These are phyloP conservation scores for Metarhizium brunneum DNA, from an alignment of 2,329 filamentous ascomycete species.

Conservation along the genomic window DNA sequence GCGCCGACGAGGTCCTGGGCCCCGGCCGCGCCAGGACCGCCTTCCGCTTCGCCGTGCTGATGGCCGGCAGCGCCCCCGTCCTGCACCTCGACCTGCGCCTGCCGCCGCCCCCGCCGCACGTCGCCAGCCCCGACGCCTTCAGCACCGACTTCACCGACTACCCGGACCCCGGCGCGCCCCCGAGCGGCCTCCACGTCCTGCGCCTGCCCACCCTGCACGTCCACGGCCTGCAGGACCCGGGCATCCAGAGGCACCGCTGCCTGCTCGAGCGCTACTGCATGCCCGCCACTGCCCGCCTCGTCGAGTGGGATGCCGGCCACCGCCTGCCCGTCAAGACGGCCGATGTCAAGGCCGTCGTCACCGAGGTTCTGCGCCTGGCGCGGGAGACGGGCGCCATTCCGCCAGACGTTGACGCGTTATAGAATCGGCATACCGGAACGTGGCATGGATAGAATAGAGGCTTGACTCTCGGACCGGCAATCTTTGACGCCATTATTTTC, in stretches of 20 bases:
- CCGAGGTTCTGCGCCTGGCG: conserved; percentile 18
- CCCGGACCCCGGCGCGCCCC: conserved; percentile 41
- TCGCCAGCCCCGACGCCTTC: conserved; percentile 14
- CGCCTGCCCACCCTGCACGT: conserved; percentile 26
- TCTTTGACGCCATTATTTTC: too few relatives aligned
- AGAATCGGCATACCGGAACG: too few relatives aligned
- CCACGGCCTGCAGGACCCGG: conserved; percentile 48
- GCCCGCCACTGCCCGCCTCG: conserved; percentile 38
- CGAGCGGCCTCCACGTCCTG: conserved; percentile 27
- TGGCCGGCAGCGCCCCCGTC: conserved; percentile 23
- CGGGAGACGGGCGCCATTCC: conserved; percentile 4
- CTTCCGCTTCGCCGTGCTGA: conserved; percentile 27
- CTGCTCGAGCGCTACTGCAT: conserved; percentile 53
- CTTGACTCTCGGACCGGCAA: too few relatives aligned
- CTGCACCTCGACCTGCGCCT: conserved; percentile 29
- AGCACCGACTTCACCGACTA: conserved; percentile 17
- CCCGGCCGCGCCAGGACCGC: not conserved
- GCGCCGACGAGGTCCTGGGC: not conserved
- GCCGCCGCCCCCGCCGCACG: conserved; percentile 39
- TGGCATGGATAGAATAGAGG: too few relatives aligned
- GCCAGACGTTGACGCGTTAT: not conserved
- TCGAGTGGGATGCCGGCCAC: conserved; percentile 69
- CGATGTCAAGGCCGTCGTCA: conserved; percentile 45
- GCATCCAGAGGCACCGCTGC: conserved; percentile 39
- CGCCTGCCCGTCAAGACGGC: conserved; percentile 57